These are phyloP conservation scores for Chalara sp. DNA, from an alignment of 2,329 filamentous ascomycete species.

Conservation along the genomic window DNA sequence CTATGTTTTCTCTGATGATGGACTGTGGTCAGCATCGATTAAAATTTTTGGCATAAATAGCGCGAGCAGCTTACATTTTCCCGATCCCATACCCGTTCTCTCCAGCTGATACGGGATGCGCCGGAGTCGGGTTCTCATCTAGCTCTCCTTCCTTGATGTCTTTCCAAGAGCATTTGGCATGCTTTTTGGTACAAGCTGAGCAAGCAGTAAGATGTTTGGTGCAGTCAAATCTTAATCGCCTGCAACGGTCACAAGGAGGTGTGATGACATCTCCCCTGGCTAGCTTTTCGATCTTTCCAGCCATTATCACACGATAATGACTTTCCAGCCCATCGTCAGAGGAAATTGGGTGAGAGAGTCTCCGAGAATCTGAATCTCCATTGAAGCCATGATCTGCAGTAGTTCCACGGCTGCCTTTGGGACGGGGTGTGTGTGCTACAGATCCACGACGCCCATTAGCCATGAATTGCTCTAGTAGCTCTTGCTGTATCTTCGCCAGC, in stretches of 20 bases:
- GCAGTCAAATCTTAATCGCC: slow-evolving; percentile 73
- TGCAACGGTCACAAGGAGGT: slow-evolving; percentile 81
- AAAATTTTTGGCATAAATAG: neutral
- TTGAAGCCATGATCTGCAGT: slow-evolving; percentile 11
- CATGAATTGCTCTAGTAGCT: slow-evolving; percentile 49
- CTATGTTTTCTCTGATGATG: neutral
- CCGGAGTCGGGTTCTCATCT: slow-evolving; percentile 6
- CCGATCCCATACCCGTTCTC: slow-evolving; percentile 2
- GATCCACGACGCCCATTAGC: slow-evolving; percentile 18
- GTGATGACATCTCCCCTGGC: slow-evolving; percentile 66
- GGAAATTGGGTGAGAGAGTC: slow-evolving; percentile 14
- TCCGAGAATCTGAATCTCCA: slow-evolving; percentile 19
- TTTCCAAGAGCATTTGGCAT: slow-evolving; percentile 83
- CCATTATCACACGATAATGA: slow-evolving; percentile 56
- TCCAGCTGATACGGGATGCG: neutral
- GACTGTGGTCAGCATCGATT: neutral
- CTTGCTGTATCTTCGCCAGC: slow-evolving; percentile 36
- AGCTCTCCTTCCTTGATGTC: slow-evolving; percentile 68
- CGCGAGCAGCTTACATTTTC: neutral
- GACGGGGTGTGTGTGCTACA: slow-evolving; percentile 9
- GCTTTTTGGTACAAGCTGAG: slow-evolving; percentile 82
- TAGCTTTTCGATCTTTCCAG: slow-evolving; percentile 68
- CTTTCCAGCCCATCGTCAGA: slow-evolving; percentile 21
- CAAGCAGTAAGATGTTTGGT: slow-evolving; percentile 83
- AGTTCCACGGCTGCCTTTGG: slow-evolving; percentile 12